Conservation (phyloP, 208 protist genomes). For the Trypanosoma brucei region DNA sequence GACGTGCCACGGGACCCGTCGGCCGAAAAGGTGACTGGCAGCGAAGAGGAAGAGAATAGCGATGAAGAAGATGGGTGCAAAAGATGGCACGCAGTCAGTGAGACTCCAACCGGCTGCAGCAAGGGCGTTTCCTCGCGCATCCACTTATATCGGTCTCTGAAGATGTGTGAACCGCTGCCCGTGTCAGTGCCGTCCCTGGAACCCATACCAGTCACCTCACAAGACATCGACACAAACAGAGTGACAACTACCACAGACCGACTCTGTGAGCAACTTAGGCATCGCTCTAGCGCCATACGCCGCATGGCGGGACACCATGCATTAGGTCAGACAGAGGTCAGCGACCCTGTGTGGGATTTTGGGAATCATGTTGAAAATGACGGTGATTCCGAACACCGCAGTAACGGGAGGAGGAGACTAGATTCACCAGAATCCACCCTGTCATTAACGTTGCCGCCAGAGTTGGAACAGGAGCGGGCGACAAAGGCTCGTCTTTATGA, state of each 20-base stretch:
- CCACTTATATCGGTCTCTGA: neutral
- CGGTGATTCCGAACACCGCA: neutral
- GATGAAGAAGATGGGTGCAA: constrained; percentile 15
- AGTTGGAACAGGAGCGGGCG: neutral
- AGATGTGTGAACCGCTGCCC: constrained; percentile 6
- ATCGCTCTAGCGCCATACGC: constrained; percentile 10
- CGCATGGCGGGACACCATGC: constrained; percentile 7
- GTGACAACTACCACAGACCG: neutral
- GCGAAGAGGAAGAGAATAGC: constrained; percentile 7
- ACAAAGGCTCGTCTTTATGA: constrained; percentile 34
- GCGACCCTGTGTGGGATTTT: neutral
- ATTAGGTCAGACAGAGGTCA: neutral
- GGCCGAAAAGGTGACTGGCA: neutral
- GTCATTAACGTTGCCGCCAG: neutral
- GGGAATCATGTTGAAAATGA: constrained; percentile 7
- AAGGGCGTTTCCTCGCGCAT: neutral
- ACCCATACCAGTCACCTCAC: neutral
- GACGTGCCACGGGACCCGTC: constrained; percentile 13
- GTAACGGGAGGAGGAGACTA: neutral
- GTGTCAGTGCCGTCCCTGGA: neutral
- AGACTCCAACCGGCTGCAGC: neutral
- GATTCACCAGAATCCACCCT: neutral
- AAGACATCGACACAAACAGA: neutral
- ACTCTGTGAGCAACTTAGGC: constrained; percentile 17
- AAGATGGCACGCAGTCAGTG: neutral